These are phyloP conservation scores for Trametes cubensis DNA, from an alignment of 768 basidiomycete genomes.

Conservation along the genomic window DNA sequence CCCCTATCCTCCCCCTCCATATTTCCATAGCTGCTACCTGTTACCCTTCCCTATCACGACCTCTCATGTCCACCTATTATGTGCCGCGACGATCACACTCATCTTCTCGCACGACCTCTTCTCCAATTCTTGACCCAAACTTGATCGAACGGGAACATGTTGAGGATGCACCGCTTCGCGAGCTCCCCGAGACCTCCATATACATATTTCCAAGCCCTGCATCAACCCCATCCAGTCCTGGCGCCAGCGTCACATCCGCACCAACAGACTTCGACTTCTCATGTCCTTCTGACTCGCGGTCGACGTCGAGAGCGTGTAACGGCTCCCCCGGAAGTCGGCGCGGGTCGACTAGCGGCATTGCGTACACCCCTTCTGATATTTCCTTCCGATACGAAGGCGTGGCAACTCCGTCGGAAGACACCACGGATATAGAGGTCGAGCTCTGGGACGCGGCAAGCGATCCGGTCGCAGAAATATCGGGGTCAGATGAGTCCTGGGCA, in stretches of 20 bases:
- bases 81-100: slow-evolving; percentile 13
- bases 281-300: slow-evolving; percentile 7
- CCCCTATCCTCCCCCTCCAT: neutral
- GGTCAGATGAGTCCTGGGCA: slow-evolving; percentile 21
- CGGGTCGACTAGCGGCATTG: neutral
- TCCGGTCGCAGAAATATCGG: neutral
- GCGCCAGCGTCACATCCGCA: slow-evolving; percentile 27
- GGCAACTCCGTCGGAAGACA: slow-evolving; percentile 4
- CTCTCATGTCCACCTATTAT: slow-evolving; percentile 28
- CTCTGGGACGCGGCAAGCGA: slow-evolving; percentile 28
- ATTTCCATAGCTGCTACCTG: neutral
- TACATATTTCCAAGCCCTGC: slow-evolving; percentile 34
- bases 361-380: neutral
- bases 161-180: neutral
- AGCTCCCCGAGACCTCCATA: slow-evolving; percentile 24
- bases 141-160: neutral
- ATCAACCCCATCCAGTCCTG: slow-evolving; percentile 29
- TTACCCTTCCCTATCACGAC: slow-evolving; percentile 16
- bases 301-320: neutral
- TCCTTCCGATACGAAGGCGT: neutral
- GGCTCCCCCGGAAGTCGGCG: neutral
- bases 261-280: slow-evolving; percentile 27
- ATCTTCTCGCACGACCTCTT: neutral
- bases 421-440: slow-evolving; percentile 26
- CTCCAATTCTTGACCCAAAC: neutral